Conservation (phyloP, 305 asterid genomes). For the Fraxinus ornus region DNA sequence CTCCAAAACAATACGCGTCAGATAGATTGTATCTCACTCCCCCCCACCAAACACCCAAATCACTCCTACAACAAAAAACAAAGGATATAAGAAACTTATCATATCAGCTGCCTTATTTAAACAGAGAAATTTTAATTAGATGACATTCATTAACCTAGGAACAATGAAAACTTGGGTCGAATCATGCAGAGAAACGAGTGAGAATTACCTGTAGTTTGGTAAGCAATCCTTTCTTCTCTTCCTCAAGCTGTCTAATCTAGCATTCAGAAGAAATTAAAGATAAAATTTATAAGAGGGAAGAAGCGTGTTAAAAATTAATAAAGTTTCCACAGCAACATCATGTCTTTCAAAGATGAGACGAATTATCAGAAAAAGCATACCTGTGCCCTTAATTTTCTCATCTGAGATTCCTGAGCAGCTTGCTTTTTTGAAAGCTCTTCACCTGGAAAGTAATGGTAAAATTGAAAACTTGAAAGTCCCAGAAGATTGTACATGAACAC, state of each 20-base stretch:
- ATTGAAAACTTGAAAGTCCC: conserved; percentile 22
- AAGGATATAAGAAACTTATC: no score
- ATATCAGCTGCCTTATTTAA: background rate
- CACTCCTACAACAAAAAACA: no score
- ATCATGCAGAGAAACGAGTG: conserved; percentile 4
- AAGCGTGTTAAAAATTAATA: conserved; percentile 1
- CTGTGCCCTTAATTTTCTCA: conserved; percentile 94
- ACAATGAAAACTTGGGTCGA: conserved; percentile 1
- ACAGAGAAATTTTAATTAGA: background rate
- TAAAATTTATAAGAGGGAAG: conserved; percentile 28
- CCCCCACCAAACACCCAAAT: no score
- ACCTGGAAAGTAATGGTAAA: conserved; percentile 49
- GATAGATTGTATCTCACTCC: no score
- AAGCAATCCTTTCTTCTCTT: conserved; percentile 80
- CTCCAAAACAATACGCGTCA: no score
- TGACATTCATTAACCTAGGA: conserved; percentile 4
- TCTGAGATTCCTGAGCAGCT: conserved; percentile 88
- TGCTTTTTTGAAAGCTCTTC: conserved; percentile 94
- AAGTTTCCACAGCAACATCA: background rate
- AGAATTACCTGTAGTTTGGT: conserved; percentile 66
- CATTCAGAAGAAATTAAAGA: conserved; percentile 49
- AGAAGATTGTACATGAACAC: conserved; percentile 16
- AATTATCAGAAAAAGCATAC: conserved; percentile 35
- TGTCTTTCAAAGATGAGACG: conserved; percentile 3
- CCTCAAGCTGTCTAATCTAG: conserved; percentile 95